phyloP scores from a whole-genome alignment of 352 stramenopile genomes.

The Pythium utonaiense region DNA sequence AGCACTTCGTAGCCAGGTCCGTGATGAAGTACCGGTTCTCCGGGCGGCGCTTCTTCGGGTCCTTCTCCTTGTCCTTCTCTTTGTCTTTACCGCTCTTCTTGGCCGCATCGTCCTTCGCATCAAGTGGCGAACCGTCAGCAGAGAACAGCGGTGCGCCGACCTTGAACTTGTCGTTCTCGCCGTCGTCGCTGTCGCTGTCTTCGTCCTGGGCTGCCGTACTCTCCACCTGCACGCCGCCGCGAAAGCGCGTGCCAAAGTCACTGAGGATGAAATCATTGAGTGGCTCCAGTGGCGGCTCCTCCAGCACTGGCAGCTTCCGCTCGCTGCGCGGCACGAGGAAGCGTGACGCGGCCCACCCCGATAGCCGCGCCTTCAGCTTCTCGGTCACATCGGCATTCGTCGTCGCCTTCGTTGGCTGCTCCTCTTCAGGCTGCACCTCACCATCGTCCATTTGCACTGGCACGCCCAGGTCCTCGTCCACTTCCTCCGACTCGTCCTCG shows the following conservation, averaged over 20 bases:
- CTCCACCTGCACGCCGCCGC: slow-evolving; percentile 51
- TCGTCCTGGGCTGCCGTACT: slow-evolving; percentile 32
- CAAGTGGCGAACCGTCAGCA: slow-evolving; percentile 1
- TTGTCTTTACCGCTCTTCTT: slow-evolving; percentile 12
- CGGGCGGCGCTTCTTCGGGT: slow-evolving; percentile 37
- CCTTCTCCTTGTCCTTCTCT: slow-evolving; percentile 20
- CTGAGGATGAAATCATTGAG: slow-evolving; percentile 85
- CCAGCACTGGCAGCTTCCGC: slow-evolving; percentile 45
- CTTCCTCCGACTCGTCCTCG: slow-evolving; percentile 11
- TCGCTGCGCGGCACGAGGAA: slow-evolving; percentile 60
- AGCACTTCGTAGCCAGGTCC: slow-evolving; percentile 82
- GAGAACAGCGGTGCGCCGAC: slow-evolving; percentile 55
- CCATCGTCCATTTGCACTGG: slow-evolving; percentile 21
- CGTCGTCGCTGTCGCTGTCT: slow-evolving; percentile 29
- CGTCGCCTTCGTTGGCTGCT: background rate
- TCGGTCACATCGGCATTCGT: background rate
- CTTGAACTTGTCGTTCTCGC: slow-evolving; percentile 25
- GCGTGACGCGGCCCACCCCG: slow-evolving; percentile 65
- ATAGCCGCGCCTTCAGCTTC: slow-evolving; percentile 42
- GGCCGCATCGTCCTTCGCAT: slow-evolving; percentile 4
- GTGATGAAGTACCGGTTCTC: slow-evolving; percentile 82
- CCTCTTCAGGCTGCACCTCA: slow-evolving; percentile 5
- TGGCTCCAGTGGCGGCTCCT: slow-evolving; percentile 66
- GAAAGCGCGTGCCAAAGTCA: slow-evolving; percentile 73
- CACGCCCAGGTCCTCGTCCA: slow-evolving; percentile 38